Evolutionary conservation across 495 filamentous ascomycete genomes (phyloP).

Genomic region (Hypoxylon lienhwacheense): DNA sequence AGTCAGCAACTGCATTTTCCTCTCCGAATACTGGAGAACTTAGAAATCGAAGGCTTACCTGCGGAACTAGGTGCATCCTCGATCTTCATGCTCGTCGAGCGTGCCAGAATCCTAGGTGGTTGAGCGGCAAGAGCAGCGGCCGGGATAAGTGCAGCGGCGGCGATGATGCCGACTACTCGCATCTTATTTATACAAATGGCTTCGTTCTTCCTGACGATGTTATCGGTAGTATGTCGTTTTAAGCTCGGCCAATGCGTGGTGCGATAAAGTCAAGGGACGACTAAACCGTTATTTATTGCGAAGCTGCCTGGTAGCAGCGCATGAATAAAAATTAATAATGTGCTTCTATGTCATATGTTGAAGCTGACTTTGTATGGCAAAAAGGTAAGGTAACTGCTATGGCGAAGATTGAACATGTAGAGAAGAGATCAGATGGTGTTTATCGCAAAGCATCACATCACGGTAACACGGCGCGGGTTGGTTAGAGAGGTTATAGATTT

Average conservation of each 20-base stretch:
- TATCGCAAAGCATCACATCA: conserved; percentile 5
- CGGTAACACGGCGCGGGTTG: conserved; percentile 19
- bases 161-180: conserved; percentile 13
- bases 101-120: conserved; percentile 10
- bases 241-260: background rate
- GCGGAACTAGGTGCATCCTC: conserved; percentile 24
- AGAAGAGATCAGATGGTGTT: background rate
- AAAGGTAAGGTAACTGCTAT: conserved; percentile 5
- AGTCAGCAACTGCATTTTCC: background rate
- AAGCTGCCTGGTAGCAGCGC: conserved; percentile 26
- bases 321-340: background rate
- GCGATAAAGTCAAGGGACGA: conserved; percentile 3
- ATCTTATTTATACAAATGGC: conserved; percentile 11
- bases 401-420: conserved; percentile 6
- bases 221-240: conserved; percentile 12
- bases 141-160: conserved; percentile 11
- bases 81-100: conserved; percentile 22
- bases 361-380: no score
- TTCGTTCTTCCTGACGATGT: background rate
- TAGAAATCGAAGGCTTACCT: conserved; percentile 6
- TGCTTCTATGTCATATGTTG: background rate
- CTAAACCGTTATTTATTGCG: conserved; percentile 3
- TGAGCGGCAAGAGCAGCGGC: conserved; percentile 13
- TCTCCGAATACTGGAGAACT: background rate
- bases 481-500: no score